Evolutionary conservation across 108 stramenopile species (phyloP), one percentile per base, ranked within the genome.

Genomic region (Fragilaria crotonensis): DNA sequence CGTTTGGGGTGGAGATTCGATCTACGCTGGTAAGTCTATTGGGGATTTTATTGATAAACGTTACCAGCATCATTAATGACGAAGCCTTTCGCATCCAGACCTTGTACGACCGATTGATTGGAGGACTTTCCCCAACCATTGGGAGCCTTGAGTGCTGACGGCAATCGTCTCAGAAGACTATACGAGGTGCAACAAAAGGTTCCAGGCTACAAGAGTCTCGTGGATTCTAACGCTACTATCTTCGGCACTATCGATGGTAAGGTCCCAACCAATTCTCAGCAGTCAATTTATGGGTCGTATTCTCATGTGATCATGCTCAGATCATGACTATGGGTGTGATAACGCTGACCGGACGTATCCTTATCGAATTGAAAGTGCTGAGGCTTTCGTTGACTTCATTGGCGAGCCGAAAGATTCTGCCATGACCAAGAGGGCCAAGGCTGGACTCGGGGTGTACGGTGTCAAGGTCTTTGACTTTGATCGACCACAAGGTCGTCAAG

Each of bases 231-330:
- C 30, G 55, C 53, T 47, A 52, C 77, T 0, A 58, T 87, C 17
- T 82, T 77, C 68, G 87, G 84, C 5, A 78, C 79, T 0, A 66
- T 84, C 53, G 87, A 89, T 61, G 85, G n/a, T n/a, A n/a, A 45
- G n/a, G n/a, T n/a, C 45, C 44, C 19, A 28, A 17, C 2, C 45
- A 2, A 4, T 54, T 21, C 28, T 55, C 20, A 19, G 5, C 0
- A 18, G 14, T 55, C n/a, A n/a, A n/a, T n/a, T n/a, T n/a, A n/a
- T n/a, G n/a, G n/a, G n/a, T n/a, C n/a, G n/a, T n/a, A n/a, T n/a
- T 30, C 22, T 29, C 17, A 36, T 45, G 65, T n/a, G n/a, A n/a
- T n/a, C n/a, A n/a, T n/a, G n/a, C n/a, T n/a, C n/a, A n/a, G n/a
- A 89, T 65, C 87, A 89, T 55, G 87, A 89, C 51, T 81, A 66